phyloP scores from a whole-genome alignment of 208 protist species.

The Trypanosoma lewisi region DNA sequence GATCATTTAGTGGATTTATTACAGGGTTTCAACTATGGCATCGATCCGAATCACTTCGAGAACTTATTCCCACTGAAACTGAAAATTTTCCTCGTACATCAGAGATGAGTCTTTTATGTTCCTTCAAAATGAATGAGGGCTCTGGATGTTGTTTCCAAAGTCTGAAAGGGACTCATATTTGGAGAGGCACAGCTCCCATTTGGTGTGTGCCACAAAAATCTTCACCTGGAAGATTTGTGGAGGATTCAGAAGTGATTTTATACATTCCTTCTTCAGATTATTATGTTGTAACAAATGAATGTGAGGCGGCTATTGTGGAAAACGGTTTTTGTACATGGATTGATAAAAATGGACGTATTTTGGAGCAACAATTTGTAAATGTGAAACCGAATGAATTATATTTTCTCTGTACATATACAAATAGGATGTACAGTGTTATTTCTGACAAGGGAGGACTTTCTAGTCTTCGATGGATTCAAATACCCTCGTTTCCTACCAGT shows the following conservation, averaged over 20 bases:
- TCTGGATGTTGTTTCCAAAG: conserved; percentile 63
- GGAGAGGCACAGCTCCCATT: conserved; percentile 34
- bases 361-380: conserved; percentile 64
- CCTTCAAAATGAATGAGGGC: conserved; percentile 69
- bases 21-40: conserved; percentile 54
- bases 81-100: conserved; percentile 9
- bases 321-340: conserved; percentile 79
- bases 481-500: conserved; percentile 15
- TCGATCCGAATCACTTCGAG: conserved; percentile 38
- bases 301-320: conserved; percentile 75
- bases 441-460: conserved; percentile 16
- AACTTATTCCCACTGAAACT: conserved; percentile 43
- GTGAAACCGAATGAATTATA: conserved; percentile 37
- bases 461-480: conserved; percentile 27
- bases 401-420: conserved; percentile 40
- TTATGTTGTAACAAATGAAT: conserved; percentile 64
- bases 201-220: conserved; percentile 51
- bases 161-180: conserved; percentile 27
- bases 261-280: conserved; percentile 45
- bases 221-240: conserved; percentile 17
- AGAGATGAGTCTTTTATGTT: conserved; percentile 38
- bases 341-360: conserved; percentile 46
- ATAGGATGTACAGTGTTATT: conserved; percentile 31
- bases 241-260: conserved; percentile 20
- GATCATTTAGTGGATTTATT: conserved; percentile 31